Evolutionary conservation across 2,329 filamentous ascomycete species (phyloP).

Genomic region (Trichoderma cornu-damae): DNA sequence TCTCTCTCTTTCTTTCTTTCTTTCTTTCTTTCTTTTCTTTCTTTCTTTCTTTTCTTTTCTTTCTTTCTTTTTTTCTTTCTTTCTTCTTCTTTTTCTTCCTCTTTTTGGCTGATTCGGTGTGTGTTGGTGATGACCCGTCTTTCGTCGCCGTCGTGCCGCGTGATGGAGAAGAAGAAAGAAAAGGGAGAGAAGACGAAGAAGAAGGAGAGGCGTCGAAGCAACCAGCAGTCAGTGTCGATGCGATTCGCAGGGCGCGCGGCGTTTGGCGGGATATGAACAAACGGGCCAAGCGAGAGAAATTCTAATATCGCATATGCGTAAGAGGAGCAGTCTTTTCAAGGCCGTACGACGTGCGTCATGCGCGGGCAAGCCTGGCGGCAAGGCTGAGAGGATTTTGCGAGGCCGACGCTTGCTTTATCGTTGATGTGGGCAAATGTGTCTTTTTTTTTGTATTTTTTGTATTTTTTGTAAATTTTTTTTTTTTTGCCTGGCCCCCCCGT

Average conservation of each 20-base stretch:
- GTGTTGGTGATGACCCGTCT: not conserved
- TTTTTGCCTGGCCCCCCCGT: no score
- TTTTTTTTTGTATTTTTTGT: no score
- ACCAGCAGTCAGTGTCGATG: not conserved
- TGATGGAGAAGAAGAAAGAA: no score
- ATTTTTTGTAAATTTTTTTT: no score
- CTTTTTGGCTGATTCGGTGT: not conserved
- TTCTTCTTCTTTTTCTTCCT: no score
- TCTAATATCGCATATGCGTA: not conserved
- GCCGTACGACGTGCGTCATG: not conserved
- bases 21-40: no score
- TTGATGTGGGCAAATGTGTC: no score
- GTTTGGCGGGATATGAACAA: not conserved
- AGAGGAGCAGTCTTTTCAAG: not conserved
- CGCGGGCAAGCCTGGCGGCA: not conserved
- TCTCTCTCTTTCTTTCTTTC: no score
- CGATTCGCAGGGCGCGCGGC: not conserved
- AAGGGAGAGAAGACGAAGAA: no score
- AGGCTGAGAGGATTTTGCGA: constrained; percentile 7
- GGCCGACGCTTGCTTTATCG: not conserved
- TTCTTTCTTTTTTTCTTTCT: no score
- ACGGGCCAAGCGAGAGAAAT: not conserved
- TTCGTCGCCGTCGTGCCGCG: not conserved
- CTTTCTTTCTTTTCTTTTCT: no score
- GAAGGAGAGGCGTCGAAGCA: not conserved